These are phyloP conservation scores for Hygrophorus pudorinus DNA, from an alignment of 768 basidiomycete species.

Conservation along the genomic window DNA sequence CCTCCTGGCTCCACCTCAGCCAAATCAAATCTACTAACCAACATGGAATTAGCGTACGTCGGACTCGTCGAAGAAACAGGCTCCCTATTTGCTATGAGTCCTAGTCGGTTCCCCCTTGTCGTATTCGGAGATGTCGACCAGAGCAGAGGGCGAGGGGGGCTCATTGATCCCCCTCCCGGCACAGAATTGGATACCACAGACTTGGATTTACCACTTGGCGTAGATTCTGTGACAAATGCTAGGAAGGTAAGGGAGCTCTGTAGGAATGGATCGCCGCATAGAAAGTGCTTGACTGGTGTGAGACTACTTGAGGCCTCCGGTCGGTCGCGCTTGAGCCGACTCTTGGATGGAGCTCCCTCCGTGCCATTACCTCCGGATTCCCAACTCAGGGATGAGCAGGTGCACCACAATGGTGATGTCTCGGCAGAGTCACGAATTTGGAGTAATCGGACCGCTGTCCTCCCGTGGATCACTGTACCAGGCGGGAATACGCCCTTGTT, in stretches of 20 bases:
- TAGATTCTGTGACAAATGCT: constrained; percentile 35
- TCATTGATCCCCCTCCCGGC: constrained; percentile 17
- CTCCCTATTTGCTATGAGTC: constrained; percentile 81
- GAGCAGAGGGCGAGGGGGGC: not conserved
- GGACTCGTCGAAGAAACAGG: constrained; percentile 64
- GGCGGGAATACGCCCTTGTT: constrained; percentile 1
- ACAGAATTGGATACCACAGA: constrained; percentile 9
- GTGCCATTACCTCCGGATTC: constrained; percentile 12
- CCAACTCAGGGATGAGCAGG: not conserved
- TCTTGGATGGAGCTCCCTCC: constrained; percentile 49
- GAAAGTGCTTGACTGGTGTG: constrained; percentile 56
- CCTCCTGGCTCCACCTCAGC: constrained; percentile 40
- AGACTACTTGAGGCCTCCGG: constrained; percentile 42
- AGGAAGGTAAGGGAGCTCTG: constrained; percentile 30
- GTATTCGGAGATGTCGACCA: constrained; percentile 40
- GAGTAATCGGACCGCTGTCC: not conserved
- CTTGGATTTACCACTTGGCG: constrained; percentile 26
- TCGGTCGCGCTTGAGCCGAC: constrained; percentile 35
- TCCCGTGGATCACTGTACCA: not conserved
- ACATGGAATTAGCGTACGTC: constrained; percentile 65
- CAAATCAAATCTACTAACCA: constrained; percentile 23
- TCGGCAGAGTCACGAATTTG: not conserved
- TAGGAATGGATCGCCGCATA: constrained; percentile 25
- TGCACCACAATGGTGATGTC: not conserved
- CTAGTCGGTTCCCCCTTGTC: constrained; percentile 72